Evolutionary conservation across 495 filamentous ascomycete species (phyloP).

Genomic region (Hypomontagnella submonticulosa): DNA sequence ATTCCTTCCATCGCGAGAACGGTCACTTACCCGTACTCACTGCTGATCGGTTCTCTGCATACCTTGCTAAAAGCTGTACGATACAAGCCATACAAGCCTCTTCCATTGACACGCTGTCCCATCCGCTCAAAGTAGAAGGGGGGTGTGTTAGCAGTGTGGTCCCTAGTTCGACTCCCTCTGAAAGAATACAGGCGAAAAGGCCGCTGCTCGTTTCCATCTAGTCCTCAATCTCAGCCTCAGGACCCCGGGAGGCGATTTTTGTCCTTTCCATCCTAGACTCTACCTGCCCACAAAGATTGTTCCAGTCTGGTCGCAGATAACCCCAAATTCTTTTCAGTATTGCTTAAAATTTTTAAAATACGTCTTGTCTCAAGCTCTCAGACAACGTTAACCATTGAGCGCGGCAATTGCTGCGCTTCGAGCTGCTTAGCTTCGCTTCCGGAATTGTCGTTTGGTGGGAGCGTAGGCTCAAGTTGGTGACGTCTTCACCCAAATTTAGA

Average conservation of each 20-base stretch:
- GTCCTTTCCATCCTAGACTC: conserved; percentile 23
- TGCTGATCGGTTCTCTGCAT: conserved; percentile 29
- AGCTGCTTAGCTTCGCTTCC: conserved; percentile 23
- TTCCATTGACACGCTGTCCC: conserved; percentile 35
- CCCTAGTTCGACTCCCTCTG: conserved; percentile 32
- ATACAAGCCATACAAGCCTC: conserved; percentile 23
- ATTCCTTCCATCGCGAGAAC: conserved; percentile 44
- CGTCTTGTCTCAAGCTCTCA: conserved; percentile 19
- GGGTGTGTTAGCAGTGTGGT: conserved; percentile 38
- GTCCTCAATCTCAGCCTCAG: conserved; percentile 38
- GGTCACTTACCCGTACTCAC: conserved; percentile 21
- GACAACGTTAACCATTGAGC: conserved; percentile 29
- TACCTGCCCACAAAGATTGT: conserved; percentile 20
- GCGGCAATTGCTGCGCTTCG: conserved; percentile 41
- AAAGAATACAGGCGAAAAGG: conserved; percentile 31
- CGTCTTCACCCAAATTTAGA: conserved; percentile 30
- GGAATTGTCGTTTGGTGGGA: conserved; percentile 16
- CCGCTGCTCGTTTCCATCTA: conserved; percentile 17
- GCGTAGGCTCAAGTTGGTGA: conserved; percentile 25
- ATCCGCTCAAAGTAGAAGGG: conserved; percentile 29
- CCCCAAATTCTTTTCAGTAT: conserved; percentile 15
- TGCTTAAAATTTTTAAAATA: conserved; percentile 10
- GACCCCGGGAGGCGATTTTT: conserved; percentile 37
- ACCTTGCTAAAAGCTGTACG: conserved; percentile 20
- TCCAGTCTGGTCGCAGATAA: conserved; percentile 29